Evolutionary conservation across 768 basidiomycete genomes (phyloP), one percentile per base, ranked within the genome.

Genomic region (Hemileccinum impolitum): DNA sequence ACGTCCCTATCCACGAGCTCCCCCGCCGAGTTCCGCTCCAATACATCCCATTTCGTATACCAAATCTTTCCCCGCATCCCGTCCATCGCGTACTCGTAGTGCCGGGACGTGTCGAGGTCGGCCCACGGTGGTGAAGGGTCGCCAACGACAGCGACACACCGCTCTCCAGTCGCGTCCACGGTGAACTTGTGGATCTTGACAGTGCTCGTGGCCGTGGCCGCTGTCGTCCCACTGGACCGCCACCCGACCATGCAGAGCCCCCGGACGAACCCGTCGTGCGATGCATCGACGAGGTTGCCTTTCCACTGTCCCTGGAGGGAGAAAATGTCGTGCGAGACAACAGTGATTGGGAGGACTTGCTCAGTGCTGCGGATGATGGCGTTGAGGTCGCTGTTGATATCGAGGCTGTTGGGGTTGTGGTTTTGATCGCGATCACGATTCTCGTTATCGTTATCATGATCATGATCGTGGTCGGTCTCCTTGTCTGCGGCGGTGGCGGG

Each of bases 141-240:
- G 6, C 58, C 52, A 28, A 63, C 48, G 21, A 36, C 44, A 21
- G 46, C 38, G 1, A 51, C 32, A n/a, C 53, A 58, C 11, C 15
- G 41, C 2, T 46, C 48, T 3, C 51, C 58, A 8, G 50, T 54
- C 12, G 61, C 61, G 5, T 63, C 60, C 25, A 63, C 31, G 12
- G 50, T 5, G 9, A 54, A 58, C 6, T 57, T 61, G 51, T 54
- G 26, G 3, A 52, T 32, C n/a, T 26, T 3, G n/a, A n/a, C n/a
- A n/a, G n/a, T n/a, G 10, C 34, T 14, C 47, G 19, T 18, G 45
- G 32, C 6, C n/a, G 3, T 14, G 15, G 3, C n/a, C n/a, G n/a
- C n/a, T n/a, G n/a, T 3, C 15, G 43, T 18, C 10, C 7, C 38
- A 0, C 17, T 28, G 1, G 15, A 1, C 12, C 32, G 34, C 3